Conservation (phyloP, 1,284 basidiomycete species). For the Moniliophthora roreri region DNA sequence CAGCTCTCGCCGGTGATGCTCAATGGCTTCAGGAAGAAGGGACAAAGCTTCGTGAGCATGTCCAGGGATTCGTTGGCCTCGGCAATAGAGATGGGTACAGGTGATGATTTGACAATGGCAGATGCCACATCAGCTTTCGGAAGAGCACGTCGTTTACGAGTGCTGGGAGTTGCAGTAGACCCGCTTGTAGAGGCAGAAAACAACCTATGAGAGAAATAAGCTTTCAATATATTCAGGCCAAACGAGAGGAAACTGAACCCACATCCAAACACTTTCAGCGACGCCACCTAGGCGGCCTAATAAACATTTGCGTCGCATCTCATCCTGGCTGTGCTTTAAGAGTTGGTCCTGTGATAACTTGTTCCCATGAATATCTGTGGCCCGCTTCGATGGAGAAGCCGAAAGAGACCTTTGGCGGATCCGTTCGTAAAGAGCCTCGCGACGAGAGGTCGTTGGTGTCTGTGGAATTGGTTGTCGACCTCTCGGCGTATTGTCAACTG, state of each 20-base stretch:
- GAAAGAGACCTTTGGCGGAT: conserved; percentile 69
- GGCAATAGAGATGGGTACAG: conserved; percentile 70
- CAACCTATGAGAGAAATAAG: conserved; percentile 43
- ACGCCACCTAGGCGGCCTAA: conserved; percentile 74
- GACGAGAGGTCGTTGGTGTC: conserved; percentile 71
- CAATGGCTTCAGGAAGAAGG: conserved; percentile 71
- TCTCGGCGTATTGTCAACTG: conserved; percentile 44
- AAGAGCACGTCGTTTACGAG: conserved; percentile 66
- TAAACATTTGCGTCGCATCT: conserved; percentile 69
- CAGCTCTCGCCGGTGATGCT: conserved; percentile 69
- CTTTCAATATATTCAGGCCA: conserved; percentile 5
- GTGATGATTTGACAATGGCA: conserved; percentile 74
- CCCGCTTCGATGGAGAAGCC: conserved; percentile 50
- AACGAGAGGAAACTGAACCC: conserved; percentile 25
- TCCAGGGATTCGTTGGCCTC: conserved; percentile 73
- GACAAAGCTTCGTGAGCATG: conserved; percentile 66
- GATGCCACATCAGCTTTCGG: conserved; percentile 62
- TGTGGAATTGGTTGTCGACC: conserved; percentile 54
- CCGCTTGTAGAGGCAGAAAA: conserved; percentile 56
- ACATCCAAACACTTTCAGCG: conserved; percentile 89
- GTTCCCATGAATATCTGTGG: conserved; percentile 33
- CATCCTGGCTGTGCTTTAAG: conserved; percentile 70
- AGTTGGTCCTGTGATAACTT: conserved; percentile 65
- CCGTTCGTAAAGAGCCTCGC: conserved; percentile 77
- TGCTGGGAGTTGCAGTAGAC: conserved; percentile 46